Conservation (phyloP, 2,329 filamentous ascomycete genomes). For the Epichloe brachyelytri region DNA sequence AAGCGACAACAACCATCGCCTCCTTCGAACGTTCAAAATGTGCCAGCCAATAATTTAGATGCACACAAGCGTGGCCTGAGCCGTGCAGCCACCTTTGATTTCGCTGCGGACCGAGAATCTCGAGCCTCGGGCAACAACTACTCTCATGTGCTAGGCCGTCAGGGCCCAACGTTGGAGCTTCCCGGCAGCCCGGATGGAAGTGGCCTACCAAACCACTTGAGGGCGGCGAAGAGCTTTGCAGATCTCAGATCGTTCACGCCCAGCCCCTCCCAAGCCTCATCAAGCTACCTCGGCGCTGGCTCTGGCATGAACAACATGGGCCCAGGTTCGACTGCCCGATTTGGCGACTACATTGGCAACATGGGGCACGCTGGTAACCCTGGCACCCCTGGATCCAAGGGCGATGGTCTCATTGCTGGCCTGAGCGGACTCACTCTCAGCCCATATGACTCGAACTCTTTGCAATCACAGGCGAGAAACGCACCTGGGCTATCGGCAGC, state of each 20-base stretch:
- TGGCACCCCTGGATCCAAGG: slow-evolving; percentile 26
- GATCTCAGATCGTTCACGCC: slow-evolving; percentile 91
- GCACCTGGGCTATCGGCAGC: slow-evolving; percentile 53
- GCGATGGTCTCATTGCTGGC: slow-evolving; percentile 32
- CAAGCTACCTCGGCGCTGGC: slow-evolving; percentile 51
- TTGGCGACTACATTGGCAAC: slow-evolving; percentile 32
- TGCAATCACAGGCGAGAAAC: slow-evolving; percentile 26
- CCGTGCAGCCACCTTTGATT: slow-evolving; percentile 94
- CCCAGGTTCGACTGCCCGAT: slow-evolving; percentile 24
- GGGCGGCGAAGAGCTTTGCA: slow-evolving; percentile 91
- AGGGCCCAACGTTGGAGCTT: slow-evolving; percentile 74
- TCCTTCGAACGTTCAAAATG: slow-evolving; percentile 41
- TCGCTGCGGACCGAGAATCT: slow-evolving; percentile 68
- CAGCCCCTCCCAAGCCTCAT: slow-evolving; percentile 73
- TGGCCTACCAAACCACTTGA: slow-evolving; percentile 63
- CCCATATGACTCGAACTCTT: slow-evolving; percentile 33
- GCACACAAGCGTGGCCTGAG: slow-evolving; percentile 74
- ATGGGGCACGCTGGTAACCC: slow-evolving; percentile 23
- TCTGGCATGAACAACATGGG: slow-evolving; percentile 43
- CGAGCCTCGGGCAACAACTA: slow-evolving; percentile 54
- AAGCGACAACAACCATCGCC: slow-evolving; percentile 46
- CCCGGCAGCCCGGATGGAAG: slow-evolving; percentile 61
- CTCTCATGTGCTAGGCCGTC: slow-evolving; percentile 58
- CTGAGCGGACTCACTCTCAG: slow-evolving; percentile 39
- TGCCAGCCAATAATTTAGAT: slow-evolving; percentile 55